These are phyloP conservation scores for Psilocybe subaeruginosa DNA, from an alignment of 768 basidiomycete species.

Conservation along the genomic window DNA sequence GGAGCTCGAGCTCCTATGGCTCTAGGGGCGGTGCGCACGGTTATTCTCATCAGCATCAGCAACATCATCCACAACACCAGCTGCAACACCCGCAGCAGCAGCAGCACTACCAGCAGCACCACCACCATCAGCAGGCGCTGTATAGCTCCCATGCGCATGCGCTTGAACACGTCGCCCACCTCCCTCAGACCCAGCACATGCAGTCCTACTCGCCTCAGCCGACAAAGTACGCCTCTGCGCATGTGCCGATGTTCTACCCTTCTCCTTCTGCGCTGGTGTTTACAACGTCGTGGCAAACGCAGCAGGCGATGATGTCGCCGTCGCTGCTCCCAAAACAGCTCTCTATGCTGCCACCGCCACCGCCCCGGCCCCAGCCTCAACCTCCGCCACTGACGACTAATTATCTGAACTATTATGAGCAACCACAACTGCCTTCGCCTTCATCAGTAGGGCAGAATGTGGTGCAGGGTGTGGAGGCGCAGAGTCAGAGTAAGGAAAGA, in stretches of 20 bases:
- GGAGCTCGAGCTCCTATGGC: slow-evolving; percentile 18
- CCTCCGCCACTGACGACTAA: background rate
- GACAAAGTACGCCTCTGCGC: slow-evolving; percentile 1
- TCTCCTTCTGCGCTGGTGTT: slow-evolving; percentile 38
- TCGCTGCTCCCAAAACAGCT: slow-evolving; percentile 70
- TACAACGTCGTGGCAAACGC: slow-evolving; percentile 46
- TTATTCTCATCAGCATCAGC: slow-evolving; percentile 31
- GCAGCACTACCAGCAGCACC: background rate
- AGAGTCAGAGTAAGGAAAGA: too few relatives aligned
- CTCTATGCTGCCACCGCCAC: slow-evolving; percentile 40
- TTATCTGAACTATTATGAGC: background rate
- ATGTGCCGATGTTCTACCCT: slow-evolving; percentile 27
- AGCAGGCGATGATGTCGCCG: slow-evolving; percentile 30
- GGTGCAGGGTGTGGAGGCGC: too few relatives aligned
- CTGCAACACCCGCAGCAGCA: slow-evolving; percentile 18
- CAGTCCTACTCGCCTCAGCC: slow-evolving; percentile 23
- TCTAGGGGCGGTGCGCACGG: slow-evolving; percentile 42
- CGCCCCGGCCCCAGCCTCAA: slow-evolving; percentile 10
- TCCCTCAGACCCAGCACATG: background rate
- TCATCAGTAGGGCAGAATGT: too few relatives aligned
- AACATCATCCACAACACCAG: slow-evolving; percentile 39
- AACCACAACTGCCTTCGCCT: background rate
- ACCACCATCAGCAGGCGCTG: slow-evolving; percentile 21
- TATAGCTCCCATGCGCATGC: slow-evolving; percentile 18
- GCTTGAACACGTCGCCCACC: background rate